Percentiles rank a stretch among this genome's conserved stretches.
Evolutionary conservation across 2,329 filamentous ascomycete genomes (phyloP).

Genomic region (Ophiostoma sp.): DNA sequence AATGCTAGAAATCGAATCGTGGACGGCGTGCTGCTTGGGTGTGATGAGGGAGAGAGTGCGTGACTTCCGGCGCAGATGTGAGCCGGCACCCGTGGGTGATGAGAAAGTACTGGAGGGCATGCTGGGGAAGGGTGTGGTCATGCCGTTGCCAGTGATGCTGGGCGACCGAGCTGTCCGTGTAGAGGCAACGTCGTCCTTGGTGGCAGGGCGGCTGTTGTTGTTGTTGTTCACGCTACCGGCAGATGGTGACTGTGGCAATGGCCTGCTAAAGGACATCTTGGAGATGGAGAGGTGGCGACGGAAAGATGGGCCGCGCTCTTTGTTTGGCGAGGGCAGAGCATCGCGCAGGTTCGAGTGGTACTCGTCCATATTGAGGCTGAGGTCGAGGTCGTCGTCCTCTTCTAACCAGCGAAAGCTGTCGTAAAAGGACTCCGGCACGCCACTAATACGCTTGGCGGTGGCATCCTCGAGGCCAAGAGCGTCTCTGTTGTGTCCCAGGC

Average conservation of each 20-base stretch:
- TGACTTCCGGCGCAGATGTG: constrained; percentile 53
- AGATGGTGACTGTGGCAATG: constrained; percentile 44
- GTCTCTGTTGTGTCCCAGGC: constrained; percentile 5
- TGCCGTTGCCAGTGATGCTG: constrained; percentile 29
- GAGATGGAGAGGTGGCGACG: constrained; percentile 71
- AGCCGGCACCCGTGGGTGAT: constrained; percentile 21
- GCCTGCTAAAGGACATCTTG: constrained; percentile 62
- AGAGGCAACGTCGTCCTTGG: constrained; percentile 40
- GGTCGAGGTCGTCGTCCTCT: constrained; percentile 68
- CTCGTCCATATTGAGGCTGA: constrained; percentile 66
- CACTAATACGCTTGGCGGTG: constrained; percentile 28
- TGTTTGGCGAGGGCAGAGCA: constrained; percentile 43
- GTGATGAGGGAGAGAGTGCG: constrained; percentile 56
- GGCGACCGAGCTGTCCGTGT: background rate
- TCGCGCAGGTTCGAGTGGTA: constrained; percentile 65
- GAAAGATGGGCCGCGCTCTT: constrained; percentile 60
- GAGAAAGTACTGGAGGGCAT: constrained; percentile 32
- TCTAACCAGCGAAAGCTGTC: constrained; percentile 75
- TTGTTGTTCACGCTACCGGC: background rate
- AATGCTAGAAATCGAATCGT: constrained; percentile 53
- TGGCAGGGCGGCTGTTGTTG: constrained; percentile 45
- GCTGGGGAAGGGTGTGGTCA: constrained; percentile 33
- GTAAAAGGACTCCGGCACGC: constrained; percentile 56
- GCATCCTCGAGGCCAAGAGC: constrained; percentile 15
- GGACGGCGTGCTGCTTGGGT: constrained; percentile 48